Percentiles rank a stretch among this genome's conserved stretches.
Evolutionary conservation across 2,329 filamentous ascomycete genomes (phyloP).

Genomic region (Pseudonectria buxi): DNA sequence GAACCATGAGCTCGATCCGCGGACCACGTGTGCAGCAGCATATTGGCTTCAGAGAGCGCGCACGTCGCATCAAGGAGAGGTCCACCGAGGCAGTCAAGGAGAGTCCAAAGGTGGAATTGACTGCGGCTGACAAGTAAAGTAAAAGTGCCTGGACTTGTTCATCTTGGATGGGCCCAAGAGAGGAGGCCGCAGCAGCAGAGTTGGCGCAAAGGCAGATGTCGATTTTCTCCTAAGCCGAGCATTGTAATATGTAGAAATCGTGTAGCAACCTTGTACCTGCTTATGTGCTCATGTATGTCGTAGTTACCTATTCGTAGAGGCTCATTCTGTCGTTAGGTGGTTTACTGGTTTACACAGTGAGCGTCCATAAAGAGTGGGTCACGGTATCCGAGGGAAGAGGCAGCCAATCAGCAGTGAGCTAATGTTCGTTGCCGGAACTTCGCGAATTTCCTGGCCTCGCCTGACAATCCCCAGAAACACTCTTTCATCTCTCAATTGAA

Average conservation of each 20-base stretch:
- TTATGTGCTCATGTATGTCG: too few species aligned
- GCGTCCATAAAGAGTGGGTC: too few species aligned
- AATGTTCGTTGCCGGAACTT: constrained; percentile 26
- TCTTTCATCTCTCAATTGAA: constrained; percentile 23
- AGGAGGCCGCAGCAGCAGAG: constrained; percentile 6
- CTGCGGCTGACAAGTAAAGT: too few species aligned
- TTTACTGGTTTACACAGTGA: too few species aligned
- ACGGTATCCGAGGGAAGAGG: constrained; percentile 6
- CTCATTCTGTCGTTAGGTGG: too few species aligned
- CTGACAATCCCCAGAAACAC: constrained; percentile 25
- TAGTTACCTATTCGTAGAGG: too few species aligned
- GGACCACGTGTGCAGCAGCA: constrained; percentile 24
- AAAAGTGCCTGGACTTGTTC: too few species aligned
- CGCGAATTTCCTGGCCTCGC: constrained; percentile 27
- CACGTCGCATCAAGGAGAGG: constrained; percentile 23
- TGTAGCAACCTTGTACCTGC: too few species aligned
- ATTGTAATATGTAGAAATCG: constrained; percentile 9
- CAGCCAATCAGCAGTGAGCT: constrained; percentile 25
- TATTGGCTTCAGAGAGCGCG: constrained; percentile 22
- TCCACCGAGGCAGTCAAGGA: constrained; percentile 10
- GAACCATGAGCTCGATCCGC: constrained; percentile 25
- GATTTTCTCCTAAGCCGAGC: constrained; percentile 5
- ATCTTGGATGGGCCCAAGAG: too few species aligned
- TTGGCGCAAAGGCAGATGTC: constrained; percentile 1
- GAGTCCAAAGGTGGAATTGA: too few species aligned